Evolutionary conservation across 768 basidiomycete species (phyloP), one percentile per base, ranked within the genome.

Genomic region (Coprinopsis strossmayeri): DNA sequence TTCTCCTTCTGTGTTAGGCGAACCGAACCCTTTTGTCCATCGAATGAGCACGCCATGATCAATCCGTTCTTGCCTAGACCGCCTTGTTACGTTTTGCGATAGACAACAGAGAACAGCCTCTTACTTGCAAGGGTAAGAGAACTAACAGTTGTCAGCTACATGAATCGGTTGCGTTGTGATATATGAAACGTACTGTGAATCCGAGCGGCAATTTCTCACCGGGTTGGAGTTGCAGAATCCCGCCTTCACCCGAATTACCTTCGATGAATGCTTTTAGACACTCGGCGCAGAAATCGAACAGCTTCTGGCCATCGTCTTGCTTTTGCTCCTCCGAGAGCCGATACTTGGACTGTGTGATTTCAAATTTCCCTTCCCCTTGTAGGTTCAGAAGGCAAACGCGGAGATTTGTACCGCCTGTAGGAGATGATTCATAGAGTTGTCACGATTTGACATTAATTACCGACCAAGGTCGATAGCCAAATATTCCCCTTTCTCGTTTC

Each of bases 1-100:
- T 47, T 78, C 71, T 15, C 94, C 94, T 66, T 98, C 96, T 15
- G 91, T 92, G 61, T 94, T 91, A 3, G 78, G 63, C 0, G 88
- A 88, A 26, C 92, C 92, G 58, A 98, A 98, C 54, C 96, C 96
- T 67, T 99, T 99, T n/a, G 96, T 99, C 96, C 96, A 99, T 15
- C 95, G 86, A 59, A 97, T 92, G 30, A 98, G 83, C 52, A 80
- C 78, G 20, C 92, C 95, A 53, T 97, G 91, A 64, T 98, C 92
- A 54, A 99, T 98, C 46, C 79, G 77, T 32, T 84, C 78, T 75
- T 98, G 96, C n/a, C 90, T 94, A 39, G 25, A 18, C 64, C 10
- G 17, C 17, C 18, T 15, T 24, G n/a, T n/a, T 47, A 21, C 25
- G 20, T 32, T 23, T 27, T 24, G 20, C 24, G 25, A 25, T 17